Conservation (phyloP, 768 basidiomycete species). For the Kondoa malvinella region DNA sequence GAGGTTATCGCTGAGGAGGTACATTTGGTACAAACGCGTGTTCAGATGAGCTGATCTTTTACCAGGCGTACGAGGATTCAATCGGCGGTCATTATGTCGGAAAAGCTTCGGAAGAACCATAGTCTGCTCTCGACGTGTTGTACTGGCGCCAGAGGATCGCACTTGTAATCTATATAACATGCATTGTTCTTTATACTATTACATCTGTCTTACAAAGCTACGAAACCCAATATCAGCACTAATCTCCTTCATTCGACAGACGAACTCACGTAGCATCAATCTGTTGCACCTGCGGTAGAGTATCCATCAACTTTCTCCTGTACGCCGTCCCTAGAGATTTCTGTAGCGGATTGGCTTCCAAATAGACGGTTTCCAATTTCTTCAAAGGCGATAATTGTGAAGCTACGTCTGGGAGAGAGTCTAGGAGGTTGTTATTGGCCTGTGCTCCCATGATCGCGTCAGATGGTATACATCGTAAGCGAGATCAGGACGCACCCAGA, state of each 20-base stretch:
- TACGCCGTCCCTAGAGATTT: constrained; percentile 56
- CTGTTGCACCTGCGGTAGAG: constrained; percentile 73
- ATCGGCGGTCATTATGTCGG: not conserved
- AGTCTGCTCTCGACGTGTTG: not conserved
- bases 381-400: constrained; percentile 45
- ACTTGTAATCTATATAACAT: not conserved
- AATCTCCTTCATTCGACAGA: not conserved
- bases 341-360: constrained; percentile 91
- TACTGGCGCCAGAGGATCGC: too few species aligned
- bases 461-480: not conserved
- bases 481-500: constrained; percentile 57
- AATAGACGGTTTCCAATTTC: constrained; percentile 69
- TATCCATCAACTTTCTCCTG: constrained; percentile 71
- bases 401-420: constrained; percentile 51
- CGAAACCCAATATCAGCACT: not conserved
- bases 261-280: constrained; percentile 81
- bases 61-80: not conserved
- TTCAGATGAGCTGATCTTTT: not conserved
- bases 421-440: constrained; percentile 77
- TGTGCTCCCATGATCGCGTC: constrained; percentile 30
- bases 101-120: not conserved
- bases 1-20: not conserved
- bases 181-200: not conserved
- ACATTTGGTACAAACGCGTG: not conserved
- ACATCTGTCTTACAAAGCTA: not conserved